A percentile compares a stretch with the other conserved stretches of the same genome.
Conservation (phyloP, 192 early-diverging fungal genomes). For the Coemansia sp. region DNA sequence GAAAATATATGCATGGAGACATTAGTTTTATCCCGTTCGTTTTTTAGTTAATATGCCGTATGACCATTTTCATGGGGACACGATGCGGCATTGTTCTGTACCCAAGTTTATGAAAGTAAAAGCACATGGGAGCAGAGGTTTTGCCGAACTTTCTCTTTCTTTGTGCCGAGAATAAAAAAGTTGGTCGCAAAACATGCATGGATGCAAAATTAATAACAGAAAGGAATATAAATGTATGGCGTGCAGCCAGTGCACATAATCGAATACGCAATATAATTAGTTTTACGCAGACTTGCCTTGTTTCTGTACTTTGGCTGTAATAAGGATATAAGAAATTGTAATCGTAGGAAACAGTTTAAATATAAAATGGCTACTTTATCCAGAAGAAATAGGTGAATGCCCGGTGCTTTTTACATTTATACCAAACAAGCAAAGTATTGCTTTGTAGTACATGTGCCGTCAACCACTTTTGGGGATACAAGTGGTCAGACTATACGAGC, state of each 20-base stretch:
- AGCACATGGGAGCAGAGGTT: not conserved
- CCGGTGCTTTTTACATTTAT: not conserved
- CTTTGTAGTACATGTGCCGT: not conserved
- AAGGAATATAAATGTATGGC: not conserved
- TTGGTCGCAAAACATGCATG: not conserved
- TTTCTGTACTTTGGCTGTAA: not conserved
- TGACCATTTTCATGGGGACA: too few species aligned
- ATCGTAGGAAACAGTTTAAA: not conserved
- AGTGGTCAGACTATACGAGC: not conserved
- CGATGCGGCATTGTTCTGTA: too few species aligned
- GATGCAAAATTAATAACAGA: not conserved
- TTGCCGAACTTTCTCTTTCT: not conserved
- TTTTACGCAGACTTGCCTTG: not conserved
- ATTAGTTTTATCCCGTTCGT: not conserved
- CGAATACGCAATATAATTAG: not conserved
- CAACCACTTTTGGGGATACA: not conserved
- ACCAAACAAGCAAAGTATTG: not conserved
- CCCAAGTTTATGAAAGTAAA: not conserved
- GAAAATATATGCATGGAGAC: constrained; percentile 4
- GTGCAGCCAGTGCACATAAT: constrained; percentile 8
- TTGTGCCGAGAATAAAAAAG: not conserved
- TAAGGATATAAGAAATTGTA: not conserved
- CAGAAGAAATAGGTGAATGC: not conserved
- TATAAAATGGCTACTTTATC: not conserved
- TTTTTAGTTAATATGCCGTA: not conserved